phyloP scores from a whole-genome alignment of 129 eudicot species.

The Artemisia tridentata region DNA sequence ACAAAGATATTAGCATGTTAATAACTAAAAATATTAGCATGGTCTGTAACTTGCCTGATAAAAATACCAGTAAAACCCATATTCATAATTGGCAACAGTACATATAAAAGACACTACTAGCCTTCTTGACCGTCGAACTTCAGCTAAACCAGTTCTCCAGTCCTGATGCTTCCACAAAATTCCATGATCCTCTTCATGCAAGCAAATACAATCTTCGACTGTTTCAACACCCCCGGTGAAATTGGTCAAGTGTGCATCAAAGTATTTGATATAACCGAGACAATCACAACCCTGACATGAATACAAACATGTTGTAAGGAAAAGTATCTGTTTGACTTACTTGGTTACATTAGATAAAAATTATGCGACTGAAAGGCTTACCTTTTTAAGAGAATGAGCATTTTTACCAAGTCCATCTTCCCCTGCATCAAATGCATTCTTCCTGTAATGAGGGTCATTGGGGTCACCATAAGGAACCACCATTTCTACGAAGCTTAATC shows the following conservation, averaged over 20 bases:
- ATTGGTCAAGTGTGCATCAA: constrained; percentile 82
- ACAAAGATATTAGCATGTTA: neutral
- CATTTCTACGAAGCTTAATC: constrained; percentile 88
- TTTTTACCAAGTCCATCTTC: constrained; percentile 93
- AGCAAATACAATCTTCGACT: too few relatives aligned
- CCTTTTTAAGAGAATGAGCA: constrained; percentile 94
- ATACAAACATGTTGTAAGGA: neutral
- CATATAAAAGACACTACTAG: constrained; percentile 81
- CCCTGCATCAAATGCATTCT: constrained; percentile 94
- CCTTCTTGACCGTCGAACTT: constrained; percentile 84
- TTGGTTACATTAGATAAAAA: neutral
- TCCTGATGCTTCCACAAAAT: constrained; percentile 94
- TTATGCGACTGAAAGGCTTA: constrained; percentile 12
- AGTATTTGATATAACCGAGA: constrained; percentile 71
- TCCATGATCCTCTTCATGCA: constrained; percentile 90
- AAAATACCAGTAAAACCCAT: constrained; percentile 86
- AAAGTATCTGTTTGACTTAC: constrained; percentile 15
- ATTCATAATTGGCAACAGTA: constrained; percentile 87
- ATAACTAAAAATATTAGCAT: neutral
- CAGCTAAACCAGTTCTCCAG: constrained; percentile 91
- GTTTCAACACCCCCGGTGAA: constrained; percentile 93
- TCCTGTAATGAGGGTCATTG: constrained; percentile 90
- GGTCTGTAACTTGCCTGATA: constrained; percentile 57
- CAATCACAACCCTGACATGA: constrained; percentile 79
- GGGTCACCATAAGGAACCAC: constrained; percentile 96